Percentiles rank a stretch among this genome's conserved stretches.
These are phyloP conservation scores for Aspergillus cejpii DNA, from an alignment of 2,329 filamentous ascomycete genomes.

Conservation along the genomic window DNA sequence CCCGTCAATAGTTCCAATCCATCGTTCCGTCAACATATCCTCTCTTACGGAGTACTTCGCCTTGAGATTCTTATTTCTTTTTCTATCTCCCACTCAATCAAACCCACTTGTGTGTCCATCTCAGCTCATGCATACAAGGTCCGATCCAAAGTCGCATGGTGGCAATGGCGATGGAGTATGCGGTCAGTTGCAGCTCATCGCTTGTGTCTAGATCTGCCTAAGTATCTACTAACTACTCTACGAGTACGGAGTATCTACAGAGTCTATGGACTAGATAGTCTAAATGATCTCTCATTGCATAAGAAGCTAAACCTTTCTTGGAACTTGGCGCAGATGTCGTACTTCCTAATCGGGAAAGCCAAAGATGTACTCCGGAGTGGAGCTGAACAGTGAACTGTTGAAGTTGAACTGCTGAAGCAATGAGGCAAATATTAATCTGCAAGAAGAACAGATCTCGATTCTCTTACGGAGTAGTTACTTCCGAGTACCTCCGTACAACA, in stretches of 20 bases:
- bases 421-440: neutral
- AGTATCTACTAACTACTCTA: no score
- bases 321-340: slow-evolving; percentile 13
- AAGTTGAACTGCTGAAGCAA: no score
- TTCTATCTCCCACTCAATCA: slow-evolving; percentile 8
- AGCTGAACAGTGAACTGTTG: neutral
- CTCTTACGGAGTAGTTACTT: neutral
- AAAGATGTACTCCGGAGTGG: no score
- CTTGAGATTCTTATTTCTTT: neutral
- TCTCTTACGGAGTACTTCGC: slow-evolving; percentile 6
- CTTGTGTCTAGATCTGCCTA: no score
- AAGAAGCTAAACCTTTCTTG: slow-evolving; percentile 8
- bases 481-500: no score
- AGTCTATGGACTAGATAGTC: no score
- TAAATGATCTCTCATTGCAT: slow-evolving; percentile 1
- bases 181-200: no score
- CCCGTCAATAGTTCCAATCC: slow-evolving; percentile 15
- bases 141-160: slow-evolving; percentile 1
- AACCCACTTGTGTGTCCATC: slow-evolving; percentile 1
- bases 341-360: slow-evolving; percentile 8
- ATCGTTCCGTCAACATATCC: slow-evolving; percentile 6
- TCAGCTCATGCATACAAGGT: neutral
- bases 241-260: no score
- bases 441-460: neutral
- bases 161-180: neutral